Conservation (phyloP, 441 rosid species). For the Erysimum cheiri region DNA sequence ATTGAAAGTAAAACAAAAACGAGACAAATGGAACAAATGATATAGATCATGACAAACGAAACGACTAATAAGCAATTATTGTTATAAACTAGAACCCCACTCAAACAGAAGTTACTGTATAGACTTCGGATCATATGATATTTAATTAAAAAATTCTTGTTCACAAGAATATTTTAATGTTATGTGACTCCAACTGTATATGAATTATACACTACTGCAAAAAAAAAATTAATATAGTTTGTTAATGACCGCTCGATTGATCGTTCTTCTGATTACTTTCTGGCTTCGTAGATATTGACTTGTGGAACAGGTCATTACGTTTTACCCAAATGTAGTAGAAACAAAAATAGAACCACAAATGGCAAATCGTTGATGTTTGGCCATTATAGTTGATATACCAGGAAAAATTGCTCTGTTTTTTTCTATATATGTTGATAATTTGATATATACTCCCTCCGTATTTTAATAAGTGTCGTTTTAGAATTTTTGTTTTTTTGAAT, state of each 20-base stretch:
- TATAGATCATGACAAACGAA: constrained; percentile 29
- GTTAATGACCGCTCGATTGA: background rate
- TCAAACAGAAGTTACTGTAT: constrained; percentile 10
- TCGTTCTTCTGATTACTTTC: background rate
- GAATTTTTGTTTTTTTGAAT: too few species aligned
- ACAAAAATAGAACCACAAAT: constrained; percentile 14
- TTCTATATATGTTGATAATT: background rate
- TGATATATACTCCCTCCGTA: too few species aligned
- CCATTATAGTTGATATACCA: constrained; percentile 17
- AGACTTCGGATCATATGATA: background rate
- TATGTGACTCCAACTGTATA: background rate
- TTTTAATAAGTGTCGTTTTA: too few species aligned
- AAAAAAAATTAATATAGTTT: background rate
- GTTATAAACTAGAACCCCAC: constrained; percentile 4
- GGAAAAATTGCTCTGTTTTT: background rate
- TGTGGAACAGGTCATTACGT: background rate
- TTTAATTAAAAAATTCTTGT: too few species aligned
- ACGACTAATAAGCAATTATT: constrained; percentile 3
- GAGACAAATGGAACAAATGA: constrained; percentile 23
- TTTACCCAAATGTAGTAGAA: constrained; percentile 1
- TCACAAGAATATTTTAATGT: too few species aligned
- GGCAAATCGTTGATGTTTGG: constrained; percentile 19
- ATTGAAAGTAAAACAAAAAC: constrained; percentile 5
- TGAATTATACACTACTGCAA: background rate
- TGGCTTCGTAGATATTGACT: background rate